A percentile compares a stretch with the other conserved stretches of the same genome.
phyloP scores from a whole-genome alignment of 805 yeast species.

The Sugiyamaella chiloensis region DNA sequence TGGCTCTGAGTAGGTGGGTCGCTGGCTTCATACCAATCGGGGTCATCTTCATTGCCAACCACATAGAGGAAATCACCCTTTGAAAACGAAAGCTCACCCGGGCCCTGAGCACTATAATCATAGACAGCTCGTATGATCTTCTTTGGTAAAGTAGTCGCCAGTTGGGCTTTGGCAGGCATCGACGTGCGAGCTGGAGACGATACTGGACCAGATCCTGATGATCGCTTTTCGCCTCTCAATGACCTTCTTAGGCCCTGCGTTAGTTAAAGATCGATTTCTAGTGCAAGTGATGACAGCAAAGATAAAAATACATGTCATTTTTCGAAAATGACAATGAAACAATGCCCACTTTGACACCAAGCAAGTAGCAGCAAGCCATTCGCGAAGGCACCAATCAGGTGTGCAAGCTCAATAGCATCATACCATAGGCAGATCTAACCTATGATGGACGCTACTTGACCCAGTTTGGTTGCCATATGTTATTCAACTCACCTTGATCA shows the following conservation, averaged over 20 bases:
- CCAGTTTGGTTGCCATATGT: no score
- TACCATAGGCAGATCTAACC: no score
- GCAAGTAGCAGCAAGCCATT: no score
- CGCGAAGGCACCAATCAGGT: no score
- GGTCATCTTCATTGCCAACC: conserved; percentile 53
- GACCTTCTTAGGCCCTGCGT: conserved; percentile 34
- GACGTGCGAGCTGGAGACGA: conserved; percentile 15
- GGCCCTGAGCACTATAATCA: conserved; percentile 73
- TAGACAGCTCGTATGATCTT: conserved; percentile 80
- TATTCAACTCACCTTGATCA: no score
- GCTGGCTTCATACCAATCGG: conserved; percentile 79
- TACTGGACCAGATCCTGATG: conserved; percentile 14
- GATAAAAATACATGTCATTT: no score
- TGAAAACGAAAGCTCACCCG: conserved; percentile 72
- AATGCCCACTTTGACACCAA: no score
- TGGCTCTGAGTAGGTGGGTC: conserved; percentile 74
- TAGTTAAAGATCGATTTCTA: no score
- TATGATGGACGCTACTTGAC: no score
- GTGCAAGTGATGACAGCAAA: no score
- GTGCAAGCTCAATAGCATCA: no score
- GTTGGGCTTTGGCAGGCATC: conserved; percentile 22
- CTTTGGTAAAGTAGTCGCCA: conserved; percentile 55
- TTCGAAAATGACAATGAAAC: no score
- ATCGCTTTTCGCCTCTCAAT: conserved; percentile 32
- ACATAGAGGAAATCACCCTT: conserved; percentile 92